Evolutionary conservation across 345 rosid species (phyloP).

Genomic region (Moricandia arvensis): DNA sequence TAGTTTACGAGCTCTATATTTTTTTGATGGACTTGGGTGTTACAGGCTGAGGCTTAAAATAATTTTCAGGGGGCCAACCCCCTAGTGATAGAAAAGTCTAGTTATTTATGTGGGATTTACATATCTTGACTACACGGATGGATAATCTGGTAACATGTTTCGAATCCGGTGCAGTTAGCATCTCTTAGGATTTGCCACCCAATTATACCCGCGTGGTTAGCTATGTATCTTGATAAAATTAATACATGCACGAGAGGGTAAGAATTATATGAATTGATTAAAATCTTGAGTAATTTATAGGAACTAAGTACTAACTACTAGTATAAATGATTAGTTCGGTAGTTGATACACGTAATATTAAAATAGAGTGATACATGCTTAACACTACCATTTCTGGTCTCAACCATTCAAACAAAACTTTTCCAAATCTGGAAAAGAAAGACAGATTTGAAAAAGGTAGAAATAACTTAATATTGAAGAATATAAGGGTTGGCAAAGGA

Average conservation of each 20-base stretch:
- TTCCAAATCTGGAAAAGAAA: conserved; percentile 38
- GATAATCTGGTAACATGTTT: no score
- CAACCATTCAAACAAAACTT: conserved; percentile 34
- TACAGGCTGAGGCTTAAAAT: no score
- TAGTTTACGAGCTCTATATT: not conserved
- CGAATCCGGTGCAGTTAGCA: no score
- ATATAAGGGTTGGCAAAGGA: conserved; percentile 16
- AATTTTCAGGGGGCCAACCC: no score
- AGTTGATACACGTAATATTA: conserved; percentile 24
- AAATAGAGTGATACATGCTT: conserved; percentile 25
- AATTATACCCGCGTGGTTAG: no score
- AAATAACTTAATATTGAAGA: not conserved
- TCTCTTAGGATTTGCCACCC: no score
- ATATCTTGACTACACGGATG: no score
- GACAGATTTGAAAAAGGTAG: conserved; percentile 33
- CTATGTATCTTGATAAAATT: not conserved
- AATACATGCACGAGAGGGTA: conserved; percentile 15
- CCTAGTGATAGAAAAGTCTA: no score
- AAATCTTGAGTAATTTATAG: not conserved
- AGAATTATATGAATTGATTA: conserved; percentile 13
- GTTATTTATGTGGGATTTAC: no score
- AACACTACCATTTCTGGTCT: conserved; percentile 31
- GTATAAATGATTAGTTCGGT: conserved; percentile 24
- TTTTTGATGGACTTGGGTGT: no score
- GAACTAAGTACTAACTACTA: not conserved